A percentile compares a stretch with the other conserved stretches of the same genome.
Evolutionary conservation across 768 basidiomycete species (phyloP).

Genomic region (Brasilioporus rufonigricans): DNA sequence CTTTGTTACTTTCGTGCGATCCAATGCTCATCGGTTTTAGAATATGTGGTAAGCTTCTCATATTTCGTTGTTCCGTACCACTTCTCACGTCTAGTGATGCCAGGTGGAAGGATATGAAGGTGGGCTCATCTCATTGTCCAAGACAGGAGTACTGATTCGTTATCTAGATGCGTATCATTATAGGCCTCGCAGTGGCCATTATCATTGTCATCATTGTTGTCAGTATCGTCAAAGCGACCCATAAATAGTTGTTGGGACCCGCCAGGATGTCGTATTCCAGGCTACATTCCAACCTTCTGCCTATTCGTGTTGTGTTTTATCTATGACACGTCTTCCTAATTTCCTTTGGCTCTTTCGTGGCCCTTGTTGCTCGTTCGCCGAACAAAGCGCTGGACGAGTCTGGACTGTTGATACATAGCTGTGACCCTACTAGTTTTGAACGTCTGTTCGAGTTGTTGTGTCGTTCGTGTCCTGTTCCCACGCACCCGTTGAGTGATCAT

Average conservation of each 20-base stretch:
- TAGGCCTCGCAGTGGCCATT: conserved; percentile 83
- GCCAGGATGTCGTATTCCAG: background rate
- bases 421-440: conserved; percentile 9
- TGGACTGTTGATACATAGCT: conserved; percentile 27
- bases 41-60: conserved; percentile 82
- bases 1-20: background rate
- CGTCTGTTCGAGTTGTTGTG: conserved; percentile 24
- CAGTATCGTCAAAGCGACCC: conserved; percentile 85
- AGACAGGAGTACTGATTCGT: conserved; percentile 8
- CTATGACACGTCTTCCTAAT: conserved; percentile 39
- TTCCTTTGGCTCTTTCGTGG: conserved; percentile 21
- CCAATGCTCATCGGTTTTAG: conserved; percentile 36
- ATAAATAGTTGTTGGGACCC: conserved; percentile 35
- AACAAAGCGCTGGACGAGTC: conserved; percentile 13
- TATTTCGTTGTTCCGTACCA: background rate
- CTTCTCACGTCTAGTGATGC: conserved; percentile 7
- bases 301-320: conserved; percentile 41
- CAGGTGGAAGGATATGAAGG: conserved; percentile 99
- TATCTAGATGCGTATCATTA: conserved; percentile 91
- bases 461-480: conserved; percentile 21
- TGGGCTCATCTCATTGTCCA: conserved; percentile 29
- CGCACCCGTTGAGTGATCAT: conserved; percentile 5
- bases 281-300: conserved; percentile 6
- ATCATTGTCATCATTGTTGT: conserved; percentile 96
- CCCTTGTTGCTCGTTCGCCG: conserved; percentile 13